Evolutionary conservation across 2,329 filamentous ascomycete species (phyloP).

Genomic region (Graphilbum ipis-grandicollis): DNA sequence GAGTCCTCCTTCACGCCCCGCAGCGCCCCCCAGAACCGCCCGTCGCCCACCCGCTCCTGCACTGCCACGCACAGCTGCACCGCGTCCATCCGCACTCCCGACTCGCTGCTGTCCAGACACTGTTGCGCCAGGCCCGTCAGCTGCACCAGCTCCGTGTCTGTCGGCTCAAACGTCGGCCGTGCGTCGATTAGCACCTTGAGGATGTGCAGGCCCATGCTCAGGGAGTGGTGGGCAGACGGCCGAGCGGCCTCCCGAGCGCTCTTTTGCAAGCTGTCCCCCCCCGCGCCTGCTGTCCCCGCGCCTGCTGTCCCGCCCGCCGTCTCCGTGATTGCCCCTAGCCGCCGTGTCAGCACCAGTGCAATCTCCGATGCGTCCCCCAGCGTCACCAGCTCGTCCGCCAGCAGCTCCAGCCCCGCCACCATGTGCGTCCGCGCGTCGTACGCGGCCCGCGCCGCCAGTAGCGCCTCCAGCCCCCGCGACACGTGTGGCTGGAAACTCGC

Average conservation of each 20-base stretch:
- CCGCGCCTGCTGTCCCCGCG: not conserved
- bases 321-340: conserved; percentile 15
- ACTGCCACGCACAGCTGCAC: conserved; percentile 62
- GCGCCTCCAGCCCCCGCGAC: conserved; percentile 46
- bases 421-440: conserved; percentile 57
- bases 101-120: conserved; percentile 43
- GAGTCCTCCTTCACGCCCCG: conserved; percentile 50
- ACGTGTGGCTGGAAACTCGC: conserved; percentile 51
- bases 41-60: conserved; percentile 43
- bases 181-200: conserved; percentile 41
- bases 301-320: conserved; percentile 18
- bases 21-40: conserved; percentile 50
- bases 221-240: conserved; percentile 23
- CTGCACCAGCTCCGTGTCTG: conserved; percentile 30
- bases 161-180: conserved; percentile 26
- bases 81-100: conserved; percentile 54
- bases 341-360: conserved; percentile 31
- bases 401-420: conserved; percentile 54
- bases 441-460: conserved; percentile 45
- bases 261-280: no score
- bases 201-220: conserved; percentile 47
- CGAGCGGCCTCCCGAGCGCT: no score
- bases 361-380: conserved; percentile 48
- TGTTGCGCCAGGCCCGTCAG: conserved; percentile 33
- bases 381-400: conserved; percentile 53